Percentiles rank a stretch among this genome's conserved stretches.
Conservation (phyloP, 306 rosid species). For the Citrullus colocynthis region DNA sequence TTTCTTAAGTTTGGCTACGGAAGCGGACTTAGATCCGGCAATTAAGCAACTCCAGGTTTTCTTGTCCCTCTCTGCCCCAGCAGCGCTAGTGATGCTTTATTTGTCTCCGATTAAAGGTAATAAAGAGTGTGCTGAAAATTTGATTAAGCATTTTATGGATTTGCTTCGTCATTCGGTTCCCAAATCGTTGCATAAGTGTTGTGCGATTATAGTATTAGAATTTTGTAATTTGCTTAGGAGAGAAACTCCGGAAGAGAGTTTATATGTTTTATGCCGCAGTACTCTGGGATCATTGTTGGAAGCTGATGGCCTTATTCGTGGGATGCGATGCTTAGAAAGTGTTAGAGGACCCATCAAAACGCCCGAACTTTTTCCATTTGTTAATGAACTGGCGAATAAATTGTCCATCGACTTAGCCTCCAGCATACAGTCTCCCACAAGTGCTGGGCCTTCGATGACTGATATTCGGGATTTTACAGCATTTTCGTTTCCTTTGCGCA, state of each 20-base stretch:
- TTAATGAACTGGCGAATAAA: slow-evolving; percentile 29
- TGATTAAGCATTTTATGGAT: slow-evolving; percentile 34
- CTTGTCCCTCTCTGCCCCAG: slow-evolving; percentile 34
- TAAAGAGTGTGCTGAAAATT: slow-evolving; percentile 24
- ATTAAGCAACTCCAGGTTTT: slow-evolving; percentile 43
- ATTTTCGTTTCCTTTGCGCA: slow-evolving; percentile 30
- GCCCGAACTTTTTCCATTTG: slow-evolving; percentile 36
- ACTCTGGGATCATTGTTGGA: slow-evolving; percentile 34
- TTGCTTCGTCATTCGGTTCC: slow-evolving; percentile 12
- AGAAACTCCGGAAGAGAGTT: slow-evolving; percentile 27
- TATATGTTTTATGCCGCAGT: slow-evolving; percentile 41
- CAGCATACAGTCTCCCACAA: slow-evolving; percentile 28
- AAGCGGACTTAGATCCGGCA: slow-evolving; percentile 17
- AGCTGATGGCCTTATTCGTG: slow-evolving; percentile 10
- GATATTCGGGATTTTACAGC: slow-evolving; percentile 41
- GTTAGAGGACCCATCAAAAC: slow-evolving; percentile 15
- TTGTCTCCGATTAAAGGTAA: slow-evolving; percentile 24
- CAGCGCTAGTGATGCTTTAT: slow-evolving; percentile 40
- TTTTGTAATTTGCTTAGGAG: slow-evolving; percentile 51
- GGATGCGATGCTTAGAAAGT: slow-evolving; percentile 2
- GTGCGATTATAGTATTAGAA: slow-evolving; percentile 36
- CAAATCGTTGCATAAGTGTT: slow-evolving; percentile 18
- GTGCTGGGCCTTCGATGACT: slow-evolving; percentile 23
- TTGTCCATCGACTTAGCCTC: slow-evolving; percentile 35
- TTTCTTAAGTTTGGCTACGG: slow-evolving; percentile 18